Evolutionary conservation across 176 grass and related monocot species (phyloP), one percentile per base, ranked within the genome.

Genomic region (Microstegium vimineum): DNA sequence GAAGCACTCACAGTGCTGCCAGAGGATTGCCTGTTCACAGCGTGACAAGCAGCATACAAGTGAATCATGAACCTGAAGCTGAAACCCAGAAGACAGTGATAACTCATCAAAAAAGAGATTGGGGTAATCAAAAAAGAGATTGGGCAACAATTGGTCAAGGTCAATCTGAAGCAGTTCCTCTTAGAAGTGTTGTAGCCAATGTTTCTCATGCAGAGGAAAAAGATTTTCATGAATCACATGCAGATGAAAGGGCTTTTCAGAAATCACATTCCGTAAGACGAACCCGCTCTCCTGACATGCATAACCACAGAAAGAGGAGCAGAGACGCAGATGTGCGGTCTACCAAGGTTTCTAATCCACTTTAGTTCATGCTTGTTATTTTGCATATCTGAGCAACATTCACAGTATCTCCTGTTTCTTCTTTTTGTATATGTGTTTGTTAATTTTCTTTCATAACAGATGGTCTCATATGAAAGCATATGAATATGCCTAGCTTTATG

Each of bases 161-260:
- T 25, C 84, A 93, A 67, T 62, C 80, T 56, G 84, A 88, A 49
- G 18, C 69, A 80, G 57, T 92, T 88, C 83, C 93, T 81, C 93
- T 95, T 69, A 87, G 69, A 70, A 99, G 96, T 69, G 89, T 95
- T 73, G 82, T 99, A 37, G 87, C 82, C 64, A 76, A 87, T 81
- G 84, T 93, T 74, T 86, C 85, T 20, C 78, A 88, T 61, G 66
- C 77, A 70, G 91, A 86, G 77, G 92, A 88, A 43, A 86, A 82
- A 36, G 23, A 52, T 69, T 32, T 12, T 63, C 59, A 32, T 40
- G 71, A 77, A 74, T 71, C 38, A 66, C 25, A 60, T 63, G 54
- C 76, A 80, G 91, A 86, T 61, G 90, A 84, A 36, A 86, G 79
- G 62, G 22, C 31, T 61, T 63, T 10, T 60, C 57, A 62, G 73